These are phyloP conservation scores for Microbotryomycetes sp. DNA, from an alignment of 1,284 basidiomycete species.

Conservation along the genomic window DNA sequence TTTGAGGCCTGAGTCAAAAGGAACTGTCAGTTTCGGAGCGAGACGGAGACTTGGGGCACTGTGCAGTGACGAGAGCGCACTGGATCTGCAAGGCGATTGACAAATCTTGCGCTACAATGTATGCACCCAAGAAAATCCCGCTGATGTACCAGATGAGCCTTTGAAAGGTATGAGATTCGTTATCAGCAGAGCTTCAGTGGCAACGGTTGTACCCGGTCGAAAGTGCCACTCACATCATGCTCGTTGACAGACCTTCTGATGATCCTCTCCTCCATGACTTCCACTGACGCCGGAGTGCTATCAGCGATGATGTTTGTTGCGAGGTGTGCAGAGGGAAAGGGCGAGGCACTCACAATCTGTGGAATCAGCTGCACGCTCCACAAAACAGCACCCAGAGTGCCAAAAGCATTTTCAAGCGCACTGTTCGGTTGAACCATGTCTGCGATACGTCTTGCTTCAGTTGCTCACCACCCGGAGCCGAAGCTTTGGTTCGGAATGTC, in stretches of 20 bases:
- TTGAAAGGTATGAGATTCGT: background rate
- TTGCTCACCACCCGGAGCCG: too few relatives aligned
- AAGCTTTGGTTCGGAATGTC: too few relatives aligned
- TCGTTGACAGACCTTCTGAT: conserved; percentile 11
- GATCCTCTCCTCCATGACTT: conserved; percentile 8
- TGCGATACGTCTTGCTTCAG: too few relatives aligned
- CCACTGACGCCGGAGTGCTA: background rate
- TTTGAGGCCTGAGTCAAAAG: conserved; percentile 10
- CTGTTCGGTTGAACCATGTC: background rate
- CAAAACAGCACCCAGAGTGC: conserved; percentile 12
- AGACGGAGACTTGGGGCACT: background rate
- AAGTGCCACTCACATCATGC: background rate
- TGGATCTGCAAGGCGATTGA: conserved; percentile 16
- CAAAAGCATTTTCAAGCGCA: conserved; percentile 14
- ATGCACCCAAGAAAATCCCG: conserved; percentile 15
- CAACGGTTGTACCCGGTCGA: background rate
- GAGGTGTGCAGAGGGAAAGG: background rate
- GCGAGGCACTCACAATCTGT: conserved; percentile 6
- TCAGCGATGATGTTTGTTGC: background rate
- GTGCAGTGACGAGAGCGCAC: background rate
- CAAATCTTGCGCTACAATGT: conserved; percentile 1
- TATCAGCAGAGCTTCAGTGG: background rate
- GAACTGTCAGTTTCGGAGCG: background rate
- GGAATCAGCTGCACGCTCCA: conserved; percentile 17
- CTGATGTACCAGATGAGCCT: conserved; percentile 6